These are phyloP conservation scores for Leucoagaricus sp. DNA, from an alignment of 1,284 basidiomycete species.

Conservation along the genomic window DNA sequence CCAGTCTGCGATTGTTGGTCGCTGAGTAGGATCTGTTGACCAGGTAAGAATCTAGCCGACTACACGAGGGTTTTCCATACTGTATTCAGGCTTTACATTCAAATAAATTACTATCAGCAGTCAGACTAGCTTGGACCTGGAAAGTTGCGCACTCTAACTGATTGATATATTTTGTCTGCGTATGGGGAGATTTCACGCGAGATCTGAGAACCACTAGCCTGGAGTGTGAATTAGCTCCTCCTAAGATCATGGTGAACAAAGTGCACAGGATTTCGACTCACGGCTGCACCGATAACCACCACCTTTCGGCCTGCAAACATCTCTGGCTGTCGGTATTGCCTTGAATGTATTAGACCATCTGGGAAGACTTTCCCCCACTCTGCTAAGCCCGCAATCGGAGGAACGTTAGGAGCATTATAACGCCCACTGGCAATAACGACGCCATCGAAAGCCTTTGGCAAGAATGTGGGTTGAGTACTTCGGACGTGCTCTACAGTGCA, in stretches of 20 bases:
- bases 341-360: conserved; percentile 39
- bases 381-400: conserved; percentile 35
- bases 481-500: too few species aligned
- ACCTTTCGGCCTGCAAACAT: conserved; percentile 40
- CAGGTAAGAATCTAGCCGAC: too few species aligned
- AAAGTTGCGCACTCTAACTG: conserved; percentile 28
- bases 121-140: not conserved
- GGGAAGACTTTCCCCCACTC: conserved; percentile 42
- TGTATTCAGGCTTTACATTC: not conserved
- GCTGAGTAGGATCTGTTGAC: too few species aligned
- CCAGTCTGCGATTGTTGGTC: conserved; percentile 8
- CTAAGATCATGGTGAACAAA: too few species aligned
- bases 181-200: conserved; percentile 35
- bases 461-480: too few species aligned
- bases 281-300: conserved; percentile 47
- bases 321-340: conserved; percentile 46
- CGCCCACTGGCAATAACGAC: conserved; percentile 47
- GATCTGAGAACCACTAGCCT: conserved; percentile 47
- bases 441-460: conserved; percentile 50
- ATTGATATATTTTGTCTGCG: conserved; percentile 37
- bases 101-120: not conserved
- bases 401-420: conserved; percentile 47
- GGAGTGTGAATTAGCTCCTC: conserved; percentile 1
- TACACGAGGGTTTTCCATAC: not conserved
- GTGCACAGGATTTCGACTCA: conserved; percentile 20